Percentiles rank a stretch among this genome's conserved stretches.
Conservation (phyloP, 1,284 basidiomycete species). For the Afroboletus lepidellus region DNA sequence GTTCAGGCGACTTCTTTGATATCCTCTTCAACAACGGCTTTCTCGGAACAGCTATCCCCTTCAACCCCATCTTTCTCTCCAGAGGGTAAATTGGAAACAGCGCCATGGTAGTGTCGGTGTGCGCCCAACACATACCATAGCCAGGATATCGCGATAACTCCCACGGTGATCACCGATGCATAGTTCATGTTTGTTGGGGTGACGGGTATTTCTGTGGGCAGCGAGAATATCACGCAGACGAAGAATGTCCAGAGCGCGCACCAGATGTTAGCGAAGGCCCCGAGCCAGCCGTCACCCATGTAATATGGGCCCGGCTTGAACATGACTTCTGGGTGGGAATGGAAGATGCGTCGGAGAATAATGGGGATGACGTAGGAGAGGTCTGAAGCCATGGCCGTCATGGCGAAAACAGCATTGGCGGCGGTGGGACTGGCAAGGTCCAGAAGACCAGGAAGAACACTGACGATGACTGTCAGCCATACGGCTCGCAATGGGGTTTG, state of each 20-base stretch:
- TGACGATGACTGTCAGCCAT: slow-evolving; percentile 71
- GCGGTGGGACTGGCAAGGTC: slow-evolving; percentile 79
- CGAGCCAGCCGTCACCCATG: slow-evolving; percentile 73
- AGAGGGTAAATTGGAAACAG: slow-evolving; percentile 24
- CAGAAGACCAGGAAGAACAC: slow-evolving; percentile 71
- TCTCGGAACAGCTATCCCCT: background rate
- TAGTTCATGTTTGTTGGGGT: slow-evolving; percentile 78
- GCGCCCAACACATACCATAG: slow-evolving; percentile 27
- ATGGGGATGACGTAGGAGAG: slow-evolving; percentile 76
- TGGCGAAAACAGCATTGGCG: slow-evolving; percentile 80
- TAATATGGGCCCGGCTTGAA: slow-evolving; percentile 91
- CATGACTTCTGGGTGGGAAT: slow-evolving; percentile 79
- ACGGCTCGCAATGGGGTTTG: slow-evolving; percentile 83
- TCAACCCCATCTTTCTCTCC: background rate
- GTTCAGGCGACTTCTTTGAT: background rate
- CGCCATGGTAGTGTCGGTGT: slow-evolving; percentile 32
- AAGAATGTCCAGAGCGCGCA: slow-evolving; percentile 74
- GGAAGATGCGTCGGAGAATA: slow-evolving; percentile 66
- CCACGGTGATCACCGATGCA: slow-evolving; percentile 44
- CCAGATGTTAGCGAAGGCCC: slow-evolving; percentile 60
- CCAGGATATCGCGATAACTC: slow-evolving; percentile 28
- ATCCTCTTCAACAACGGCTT: background rate
- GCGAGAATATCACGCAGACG: slow-evolving; percentile 67
- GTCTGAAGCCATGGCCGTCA: slow-evolving; percentile 73
- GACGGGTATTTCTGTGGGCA: slow-evolving; percentile 72